Evolutionary conservation across 805 yeast genomes (phyloP).

Genomic region (Saccharomycopsis fibuligera): DNA sequence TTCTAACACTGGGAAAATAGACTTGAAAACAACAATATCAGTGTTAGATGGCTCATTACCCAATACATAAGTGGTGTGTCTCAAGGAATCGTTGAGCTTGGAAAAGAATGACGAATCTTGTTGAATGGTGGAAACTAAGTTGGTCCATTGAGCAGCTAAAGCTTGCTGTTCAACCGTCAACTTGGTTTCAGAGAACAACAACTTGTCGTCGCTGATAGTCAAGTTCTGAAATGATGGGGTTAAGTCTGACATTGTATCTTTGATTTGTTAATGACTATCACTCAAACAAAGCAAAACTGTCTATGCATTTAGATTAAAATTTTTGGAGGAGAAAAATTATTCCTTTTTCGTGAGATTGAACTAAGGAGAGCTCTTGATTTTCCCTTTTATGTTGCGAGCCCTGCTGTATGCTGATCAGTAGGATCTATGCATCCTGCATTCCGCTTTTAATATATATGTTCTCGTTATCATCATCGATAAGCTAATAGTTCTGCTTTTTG

Average conservation of each 20-base stretch:
- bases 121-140: slow-evolving; percentile 8
- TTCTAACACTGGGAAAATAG: slow-evolving; percentile 45
- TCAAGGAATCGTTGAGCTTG: slow-evolving; percentile 61
- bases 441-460: too few species aligned
- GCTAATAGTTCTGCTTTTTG: too few species aligned
- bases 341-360: too few species aligned
- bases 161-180: slow-evolving; percentile 21
- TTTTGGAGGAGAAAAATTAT: too few species aligned
- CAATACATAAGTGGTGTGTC: slow-evolving; percentile 61
- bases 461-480: too few species aligned
- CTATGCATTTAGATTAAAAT: too few species aligned
- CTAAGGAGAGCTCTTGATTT: too few species aligned
- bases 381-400: too few species aligned
- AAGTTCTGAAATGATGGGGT: slow-evolving; percentile 6
- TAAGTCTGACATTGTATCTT: background rate
- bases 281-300: too few species aligned
- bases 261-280: too few species aligned
- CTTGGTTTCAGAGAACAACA: slow-evolving; percentile 11
- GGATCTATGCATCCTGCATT: too few species aligned
- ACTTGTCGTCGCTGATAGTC: slow-evolving; percentile 16
- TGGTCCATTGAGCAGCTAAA: slow-evolving; percentile 18
- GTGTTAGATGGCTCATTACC: slow-evolving; percentile 60
- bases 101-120: slow-evolving; percentile 15
- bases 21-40: slow-evolving; percentile 68
- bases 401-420: too few species aligned